Base-by-base conservation (phyloP, 371 early-diverging fungal genomes). In the Gilbertella persicaria region DNA sequence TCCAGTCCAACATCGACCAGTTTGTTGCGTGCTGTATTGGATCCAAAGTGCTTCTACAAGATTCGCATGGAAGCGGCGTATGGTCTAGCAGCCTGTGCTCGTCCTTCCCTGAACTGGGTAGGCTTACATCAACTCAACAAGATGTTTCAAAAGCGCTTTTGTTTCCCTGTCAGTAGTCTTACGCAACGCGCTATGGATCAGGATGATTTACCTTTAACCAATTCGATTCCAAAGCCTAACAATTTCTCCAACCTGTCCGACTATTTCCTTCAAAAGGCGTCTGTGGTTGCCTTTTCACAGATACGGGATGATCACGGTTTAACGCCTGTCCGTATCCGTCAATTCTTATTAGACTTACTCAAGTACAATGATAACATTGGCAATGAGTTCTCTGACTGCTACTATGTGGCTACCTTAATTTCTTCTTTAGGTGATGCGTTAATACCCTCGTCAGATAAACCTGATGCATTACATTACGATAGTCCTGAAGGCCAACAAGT, bases 51-150 rank as follows among this genome's bases (percentile, higher is more conserved):
- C 39, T 97, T 91, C 64, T 99, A 96, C 60, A 85, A 94, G 21
- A 84, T 98, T 28, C 87, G 95, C n/a, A 90, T 93, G 77, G 94
- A 94, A 50, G 93, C 96, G 5, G 94, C 95, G 2, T 79, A 85
- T 53, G 89, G 93, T 1, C 74, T 98, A n/a, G 88, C 93, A 3
- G 79, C 82, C 24, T 84, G 87, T 59, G 89, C 88, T 5, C 72
- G 58, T 16, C 64, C 74, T 2, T 55, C 62, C 17, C 60, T 85
- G 33, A 80, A 82, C 3, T 85, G 83, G 80, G 86, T 90, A 35
- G 93, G 93, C 0, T 62, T 91, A 25, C 73, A 82, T 50, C 91
- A 90, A 47, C 66, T 97, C 28, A 66, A 83, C 38, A 87, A 88
- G 57, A 83, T 88, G 20, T 95, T 90, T 56, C 75, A 83, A 42